Evolutionary conservation across 192 early-diverging fungal species (phyloP).

Genomic region (Backusella macrospora): DNA sequence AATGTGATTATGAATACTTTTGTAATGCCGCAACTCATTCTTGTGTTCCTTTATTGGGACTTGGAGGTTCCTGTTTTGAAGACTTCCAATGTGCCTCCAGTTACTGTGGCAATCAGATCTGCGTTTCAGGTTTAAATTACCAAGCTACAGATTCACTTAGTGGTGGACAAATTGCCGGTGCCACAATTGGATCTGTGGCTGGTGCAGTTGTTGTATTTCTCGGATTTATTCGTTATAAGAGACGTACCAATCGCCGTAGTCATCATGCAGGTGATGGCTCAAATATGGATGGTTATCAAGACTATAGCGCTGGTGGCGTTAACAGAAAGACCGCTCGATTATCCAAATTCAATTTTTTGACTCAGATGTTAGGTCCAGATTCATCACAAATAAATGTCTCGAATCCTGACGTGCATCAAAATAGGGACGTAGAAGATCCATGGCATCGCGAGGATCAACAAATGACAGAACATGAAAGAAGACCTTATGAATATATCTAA

Average conservation of each 20-base stretch:
- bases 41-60: not conserved
- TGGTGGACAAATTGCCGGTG: constrained; percentile 26
- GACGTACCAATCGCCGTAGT: constrained; percentile 8
- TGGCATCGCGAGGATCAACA: not conserved
- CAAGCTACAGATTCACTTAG: not conserved
- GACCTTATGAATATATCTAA: not conserved
- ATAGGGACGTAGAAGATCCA: not conserved
- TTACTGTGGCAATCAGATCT: constrained; percentile 11
- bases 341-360: constrained; percentile 25
- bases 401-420: not conserved
- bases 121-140: not conserved
- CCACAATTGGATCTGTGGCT: constrained; percentile 21
- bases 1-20: constrained; percentile 20
- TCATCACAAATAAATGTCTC: not conserved
- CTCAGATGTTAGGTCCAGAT: constrained; percentile 16
- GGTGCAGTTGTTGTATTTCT: constrained; percentile 11
- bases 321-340: constrained; percentile 17
- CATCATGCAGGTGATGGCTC: constrained; percentile 4
- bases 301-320: not conserved
- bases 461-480: not conserved
- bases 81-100: constrained; percentile 23
- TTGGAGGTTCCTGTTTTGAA: constrained; percentile 23
- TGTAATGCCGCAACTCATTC: constrained; percentile 16
- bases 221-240: constrained; percentile 9
- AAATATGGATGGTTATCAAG: not conserved